Conservation (phyloP, 306 rosid species). For the Cotoneaster glaucophyllus region DNA sequence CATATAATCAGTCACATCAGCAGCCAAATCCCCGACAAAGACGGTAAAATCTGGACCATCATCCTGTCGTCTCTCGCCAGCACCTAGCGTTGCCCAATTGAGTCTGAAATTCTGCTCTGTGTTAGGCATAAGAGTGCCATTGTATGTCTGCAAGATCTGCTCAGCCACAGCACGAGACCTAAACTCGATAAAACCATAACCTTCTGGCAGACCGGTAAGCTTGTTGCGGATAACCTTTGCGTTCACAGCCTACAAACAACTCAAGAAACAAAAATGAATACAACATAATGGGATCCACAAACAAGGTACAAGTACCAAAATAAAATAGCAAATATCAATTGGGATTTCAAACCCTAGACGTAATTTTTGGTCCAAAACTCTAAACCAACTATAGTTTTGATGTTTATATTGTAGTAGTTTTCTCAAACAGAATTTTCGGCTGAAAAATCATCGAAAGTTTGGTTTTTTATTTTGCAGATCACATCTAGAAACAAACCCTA, state of each 20-base stretch:
- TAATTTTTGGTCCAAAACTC: neutral
- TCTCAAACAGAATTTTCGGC: neutral
- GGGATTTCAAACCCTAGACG: neutral
- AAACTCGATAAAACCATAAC: constrained; percentile 61
- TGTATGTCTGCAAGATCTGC: constrained; percentile 35
- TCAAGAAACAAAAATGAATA: neutral
- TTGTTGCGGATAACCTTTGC: constrained; percentile 60
- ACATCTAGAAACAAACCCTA: neutral
- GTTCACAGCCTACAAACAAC: constrained; percentile 23
- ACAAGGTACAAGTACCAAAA: neutral
- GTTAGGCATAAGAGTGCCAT: constrained; percentile 51
- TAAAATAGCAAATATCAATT: neutral
- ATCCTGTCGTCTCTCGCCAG: constrained; percentile 67
- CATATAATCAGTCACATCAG: constrained; percentile 57
- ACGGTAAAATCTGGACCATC: constrained; percentile 51
- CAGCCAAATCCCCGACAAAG: constrained; percentile 65
- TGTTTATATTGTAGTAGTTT: neutral
- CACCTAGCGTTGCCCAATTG: constrained; percentile 66
- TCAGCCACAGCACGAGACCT: constrained; percentile 39
- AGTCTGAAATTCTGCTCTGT: constrained; percentile 51
- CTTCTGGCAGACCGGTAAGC: constrained; percentile 45
- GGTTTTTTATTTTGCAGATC: neutral
- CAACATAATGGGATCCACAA: neutral
- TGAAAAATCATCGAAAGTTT: neutral
- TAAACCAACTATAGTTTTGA: neutral